Evolutionary conservation across 352 stramenopile species (phyloP), one percentile per base, ranked within the genome.

Genomic region (Phytopythium kandeliae): DNA sequence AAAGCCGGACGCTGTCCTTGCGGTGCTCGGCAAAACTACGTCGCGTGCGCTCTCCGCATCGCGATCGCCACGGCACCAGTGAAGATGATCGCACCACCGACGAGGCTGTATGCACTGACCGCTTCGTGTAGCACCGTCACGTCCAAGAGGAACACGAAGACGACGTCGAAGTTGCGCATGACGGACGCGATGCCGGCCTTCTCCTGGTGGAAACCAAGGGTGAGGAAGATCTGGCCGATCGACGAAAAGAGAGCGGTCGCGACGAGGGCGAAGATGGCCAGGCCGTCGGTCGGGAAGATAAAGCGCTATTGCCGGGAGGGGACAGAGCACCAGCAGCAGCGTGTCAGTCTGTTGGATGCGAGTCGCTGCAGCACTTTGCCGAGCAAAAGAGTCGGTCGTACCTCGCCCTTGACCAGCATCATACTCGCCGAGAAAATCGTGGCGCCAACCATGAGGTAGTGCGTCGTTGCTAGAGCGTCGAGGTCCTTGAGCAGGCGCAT

Each of bases 131-230:
- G 61, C 7, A 86, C 61, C 24, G 60, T 56, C 13, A 54, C 70
- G 49, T 85, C 78, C 45, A 72, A 55, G 10, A 74, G 51, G 48
- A 89, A 71, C 42, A 89, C 74, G 45, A 85, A 89, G 1, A 89
- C 58, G 30, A 89, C 67, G 67, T 89, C 71, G 40, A 85, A 79
- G 52, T 86, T 85, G 26, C 68, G 64, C 73, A 89, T 84, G 57
- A 85, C 73, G 2, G 74, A 86, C 2, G 65, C 72, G 46, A 89
- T 75, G 3, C 72, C 78, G 0, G 72, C 72, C 35, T 80, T 71
- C 37, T 82, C 78, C 5, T 66, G 64, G 62, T 89, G 72, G 30
- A 85, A 74, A 8, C 77, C 74, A 16, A 68, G 67, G 15, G 77
- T 82, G 46, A 86, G 59, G 57, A 80, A 80, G 40, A 81, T 45